Conservation (phyloP, 169 alveolate genomes). For the Plasmodium falciparum region DNA sequence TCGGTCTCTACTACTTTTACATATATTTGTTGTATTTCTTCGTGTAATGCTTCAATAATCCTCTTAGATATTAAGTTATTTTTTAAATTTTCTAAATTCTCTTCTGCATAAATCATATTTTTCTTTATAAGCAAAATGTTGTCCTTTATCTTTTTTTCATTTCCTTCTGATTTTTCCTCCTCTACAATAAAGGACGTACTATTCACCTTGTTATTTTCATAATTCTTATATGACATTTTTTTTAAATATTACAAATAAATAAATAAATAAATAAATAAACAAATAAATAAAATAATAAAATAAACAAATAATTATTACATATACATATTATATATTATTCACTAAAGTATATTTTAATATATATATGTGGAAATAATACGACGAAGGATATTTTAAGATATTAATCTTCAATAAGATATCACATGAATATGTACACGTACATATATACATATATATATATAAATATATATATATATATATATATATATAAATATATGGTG, state of each 20-base stretch:
- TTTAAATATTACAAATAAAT: background rate
- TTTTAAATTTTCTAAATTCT: constrained; percentile 75
- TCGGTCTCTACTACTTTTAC: constrained; percentile 74
- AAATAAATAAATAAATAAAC: background rate
- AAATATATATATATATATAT: background rate
- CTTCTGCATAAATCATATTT: constrained; percentile 76
- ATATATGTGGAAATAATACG: no score
- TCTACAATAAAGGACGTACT: background rate
- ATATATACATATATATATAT: no score
- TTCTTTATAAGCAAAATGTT: constrained; percentile 59
- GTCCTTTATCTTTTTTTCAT: constrained; percentile 68
- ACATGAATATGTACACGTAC: no score
- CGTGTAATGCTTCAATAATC: constrained; percentile 75
- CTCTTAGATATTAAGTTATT: constrained; percentile 73
- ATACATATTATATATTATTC: background rate
- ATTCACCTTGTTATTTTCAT: constrained; percentile 16
- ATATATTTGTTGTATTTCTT: constrained; percentile 76
- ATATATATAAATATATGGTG: background rate
- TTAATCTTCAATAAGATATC: no score
- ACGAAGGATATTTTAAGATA: no score
- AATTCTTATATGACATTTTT: constrained; percentile 74
- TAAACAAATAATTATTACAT: background rate
- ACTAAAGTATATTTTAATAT: no score
- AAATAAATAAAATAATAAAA: background rate
- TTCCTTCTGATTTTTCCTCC: constrained; percentile 30